Percentiles rank a stretch among this genome's conserved stretches.
phyloP scores from a whole-genome alignment of 805 yeast genomes.

The Hyphopichia homilentoma region DNA sequence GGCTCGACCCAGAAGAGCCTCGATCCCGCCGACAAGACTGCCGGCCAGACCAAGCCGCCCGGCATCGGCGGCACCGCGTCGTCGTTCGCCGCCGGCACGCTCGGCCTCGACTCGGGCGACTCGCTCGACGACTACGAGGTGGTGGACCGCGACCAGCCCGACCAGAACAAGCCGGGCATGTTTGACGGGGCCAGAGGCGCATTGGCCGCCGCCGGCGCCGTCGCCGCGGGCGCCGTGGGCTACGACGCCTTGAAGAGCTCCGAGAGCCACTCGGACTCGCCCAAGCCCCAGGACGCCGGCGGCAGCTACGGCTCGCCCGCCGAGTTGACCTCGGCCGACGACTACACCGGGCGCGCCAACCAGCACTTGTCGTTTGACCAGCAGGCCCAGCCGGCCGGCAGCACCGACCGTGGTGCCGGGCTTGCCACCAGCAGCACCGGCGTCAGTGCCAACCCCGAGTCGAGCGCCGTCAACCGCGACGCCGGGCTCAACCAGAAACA shows the following conservation, averaged over 20 bases:
- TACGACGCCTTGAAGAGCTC: constrained; percentile 1
- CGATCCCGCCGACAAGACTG: not conserved
- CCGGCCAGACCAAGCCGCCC: too few species aligned
- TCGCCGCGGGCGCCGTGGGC: constrained; percentile 4
- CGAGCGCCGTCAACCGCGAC: too few species aligned
- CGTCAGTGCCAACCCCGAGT: too few species aligned
- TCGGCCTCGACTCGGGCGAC: constrained; percentile 6
- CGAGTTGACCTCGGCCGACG: not conserved
- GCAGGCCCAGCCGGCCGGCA: too few species aligned
- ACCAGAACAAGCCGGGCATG: constrained; percentile 8
- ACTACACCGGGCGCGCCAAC: constrained; percentile 2
- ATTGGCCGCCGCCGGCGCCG: constrained; percentile 8
- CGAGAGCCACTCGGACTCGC: constrained; percentile 1
- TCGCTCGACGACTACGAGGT: constrained; percentile 3
- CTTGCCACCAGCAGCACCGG: too few species aligned
- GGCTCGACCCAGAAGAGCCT: constrained; percentile 1
- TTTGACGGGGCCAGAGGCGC: constrained; percentile 14
- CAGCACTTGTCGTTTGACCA: not conserved
- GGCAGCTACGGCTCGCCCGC: not conserved
- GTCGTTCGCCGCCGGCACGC: constrained; percentile 4
- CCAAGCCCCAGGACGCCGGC: not conserved
- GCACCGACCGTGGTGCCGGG: too few species aligned
- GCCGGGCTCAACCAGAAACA: too few species aligned
- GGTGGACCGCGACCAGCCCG: constrained; percentile 3
- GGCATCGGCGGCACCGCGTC: constrained; percentile 3